Base-by-base conservation (phyloP, 345 rosid genomes). In the Pistacia vera region DNA sequence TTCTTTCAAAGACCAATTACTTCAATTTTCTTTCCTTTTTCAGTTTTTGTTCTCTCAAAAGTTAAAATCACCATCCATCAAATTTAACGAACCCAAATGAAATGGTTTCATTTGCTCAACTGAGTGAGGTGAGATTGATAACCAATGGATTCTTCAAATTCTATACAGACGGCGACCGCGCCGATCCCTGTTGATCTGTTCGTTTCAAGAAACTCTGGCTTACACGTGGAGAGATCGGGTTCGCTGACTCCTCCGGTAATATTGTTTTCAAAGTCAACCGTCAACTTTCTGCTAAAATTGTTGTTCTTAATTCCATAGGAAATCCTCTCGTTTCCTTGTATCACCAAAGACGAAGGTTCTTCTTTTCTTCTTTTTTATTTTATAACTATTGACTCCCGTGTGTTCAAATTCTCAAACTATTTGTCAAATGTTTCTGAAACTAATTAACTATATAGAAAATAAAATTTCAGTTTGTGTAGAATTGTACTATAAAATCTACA, bases 171-270 rank as follows among this genome's bases (percentile, higher is more conserved):
- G 12, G 86, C 80, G 28, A 78, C 72, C 57, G n/a, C 66, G 51
- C 81, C 79, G 11, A 90, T 95, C 70, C 95, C 97, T 44, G 58
- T 90, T 46, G 95, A 92, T 76, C 89, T 92, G 59, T 95, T 92
- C 77, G 88, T 78, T 28, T 92, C 41, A 93, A 89, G 85, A 88
- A 90, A 55, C 87, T 87, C 83, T 41, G 89, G 83, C 12, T 91
- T 57, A 70, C 91, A 41, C 70, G 74, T 63, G 94, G 92, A 17
- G 90, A 88, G 38, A 77, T 89, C 52, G 93, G 92, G 3, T 89
- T 95, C 49, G 86, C 83, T 71, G 94, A 93, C 86, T 90, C 98
- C 66, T 78, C 79, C 30, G 93, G 93, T 1, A 46, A 82, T n/a
- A 74, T 88, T 72, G 38, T 86, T 66, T 91, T 83, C 83, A 75